A percentile compares a stretch with the other conserved stretches of the same genome.
phyloP scores from a whole-genome alignment of 2,329 filamentous ascomycete species.

The Xylariomycetidae sp. region DNA sequence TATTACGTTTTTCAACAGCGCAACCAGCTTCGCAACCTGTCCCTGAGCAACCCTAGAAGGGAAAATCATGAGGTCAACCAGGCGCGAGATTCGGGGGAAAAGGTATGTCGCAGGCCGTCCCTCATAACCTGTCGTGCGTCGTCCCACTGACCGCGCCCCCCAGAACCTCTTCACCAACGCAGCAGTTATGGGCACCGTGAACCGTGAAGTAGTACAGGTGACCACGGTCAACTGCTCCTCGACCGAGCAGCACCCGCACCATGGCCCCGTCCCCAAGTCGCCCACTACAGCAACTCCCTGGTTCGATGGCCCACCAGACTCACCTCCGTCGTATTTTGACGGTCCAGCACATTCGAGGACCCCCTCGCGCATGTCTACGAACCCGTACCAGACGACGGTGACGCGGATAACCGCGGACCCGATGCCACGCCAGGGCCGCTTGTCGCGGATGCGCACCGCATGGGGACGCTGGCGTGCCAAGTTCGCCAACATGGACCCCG shows the following conservation, averaged over 20 bases:
- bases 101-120: slow-evolving; percentile 17
- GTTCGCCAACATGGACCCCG: slow-evolving; percentile 45
- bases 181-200: slow-evolving; percentile 27
- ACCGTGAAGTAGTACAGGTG: slow-evolving; percentile 25
- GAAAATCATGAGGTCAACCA: slow-evolving; percentile 8
- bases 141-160: no score
- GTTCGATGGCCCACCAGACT: slow-evolving; percentile 27
- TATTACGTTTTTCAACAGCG: slow-evolving; percentile 56
- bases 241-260: slow-evolving; percentile 6
- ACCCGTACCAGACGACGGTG: slow-evolving; percentile 20
- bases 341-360: slow-evolving; percentile 7
- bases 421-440: slow-evolving; percentile 5
- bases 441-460: slow-evolving; percentile 10
- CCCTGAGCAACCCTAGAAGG: slow-evolving; percentile 42
- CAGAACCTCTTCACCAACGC: slow-evolving; percentile 26
- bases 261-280: slow-evolving; percentile 3
- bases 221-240: slow-evolving; percentile 26
- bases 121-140: no score
- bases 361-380: slow-evolving; percentile 8
- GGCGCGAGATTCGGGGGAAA: slow-evolving; percentile 26
- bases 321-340: no score
- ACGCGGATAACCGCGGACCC: slow-evolving; percentile 28
- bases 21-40: slow-evolving; percentile 46
- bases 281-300: slow-evolving; percentile 14
- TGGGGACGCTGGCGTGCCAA: slow-evolving; percentile 21